Base-by-base conservation (phyloP, 176 grass and related monocot species). In the Puccinellia tenuiflora region DNA sequence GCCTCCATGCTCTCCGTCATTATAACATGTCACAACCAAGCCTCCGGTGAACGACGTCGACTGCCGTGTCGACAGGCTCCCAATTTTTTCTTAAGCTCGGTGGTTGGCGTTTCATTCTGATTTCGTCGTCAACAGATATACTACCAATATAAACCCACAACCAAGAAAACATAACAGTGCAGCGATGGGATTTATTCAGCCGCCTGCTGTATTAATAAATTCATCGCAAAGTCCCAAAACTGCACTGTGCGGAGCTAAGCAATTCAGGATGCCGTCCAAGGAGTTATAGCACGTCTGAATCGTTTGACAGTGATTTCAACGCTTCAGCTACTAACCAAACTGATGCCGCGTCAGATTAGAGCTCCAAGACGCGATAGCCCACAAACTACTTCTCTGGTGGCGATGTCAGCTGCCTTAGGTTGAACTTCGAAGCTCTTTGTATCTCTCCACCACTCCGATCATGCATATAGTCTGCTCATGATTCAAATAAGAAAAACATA, bases 351-450 rank as follows among this genome's bases (percentile, higher is more conserved):
- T 73, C 13, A 3, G 46, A 48, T 17, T 48, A 48, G 17, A 48
- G 14, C 46, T 48, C 15, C 28, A 30, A 31, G 26, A 63, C 25
- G 25, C 30, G 18, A 33, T 59, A 38, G 16, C 1, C 17, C 55
- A 31, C 15, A 57, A 51, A 60, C 81, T 87, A 86, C 83, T 95
- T 75, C 62, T 95, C 50, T 2, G 66, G 59, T 9, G 91, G 68
- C 47, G 91, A 87, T 5, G 96, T 93, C 61, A 98, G 88, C 86
- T 98, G 88, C 87, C 92, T 95, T 56, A 95, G 47, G 79, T 98
- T 95, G 90, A 92, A 98, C 83, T 95, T 98, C n/a, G 92, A 78
- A 98, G 88, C 80, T 92, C 81, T 26, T 95, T 95, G 68, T 98
- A 98, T 56, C 78, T 95, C 86, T 95, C 91, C 52, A 90, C 92